Base-by-base conservation (phyloP, 768 basidiomycete species). In the Pleurotus ostreatus region DNA sequence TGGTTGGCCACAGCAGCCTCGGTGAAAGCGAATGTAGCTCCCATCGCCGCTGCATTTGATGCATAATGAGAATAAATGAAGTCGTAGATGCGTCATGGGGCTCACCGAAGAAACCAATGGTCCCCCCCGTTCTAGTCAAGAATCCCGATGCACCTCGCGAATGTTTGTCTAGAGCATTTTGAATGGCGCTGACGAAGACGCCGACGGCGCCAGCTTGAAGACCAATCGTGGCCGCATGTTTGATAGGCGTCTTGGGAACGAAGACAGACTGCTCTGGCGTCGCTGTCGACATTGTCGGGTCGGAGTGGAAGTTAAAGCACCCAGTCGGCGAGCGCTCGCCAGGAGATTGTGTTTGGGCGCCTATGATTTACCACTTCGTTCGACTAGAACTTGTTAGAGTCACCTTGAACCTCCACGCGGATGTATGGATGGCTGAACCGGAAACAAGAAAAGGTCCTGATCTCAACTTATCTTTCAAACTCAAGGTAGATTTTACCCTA, bases 21-120 rank as follows among this genome's bases (percentile, higher is more conserved):
- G 1, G 90, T 89, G 61, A 88, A 80, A 8, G 91, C 89, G 66
- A 90, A 98, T 4, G 89, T 80, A 59, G 85, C 86, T 23, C 91
- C 94, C 85, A 96, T 91, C 18, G 89, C 92, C 64, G 91, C 94
- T 97, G 54, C 55, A 38, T 46, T 46, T 45, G 47, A 26, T 46
- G 52, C 44, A 55, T 16, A 44, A 26, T 34, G 37, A 26, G 30
- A 40, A 6, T 38, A 26, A 6, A 56, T 15, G 47, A 48, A n/a
- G 9, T 16, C 1, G n/a, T 16, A 20, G 25, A 34, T 2, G 54
- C 15, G 40, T 1, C 7, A 45, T 11, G 18, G 38, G 18, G 75
- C 86, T 63, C 53, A 97, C 95, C 89, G 65, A 97, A 96, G 69
- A 93, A 84, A 9, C 90, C 94, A 68, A 96, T 92, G 2, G 94